These are phyloP conservation scores for Candida labiduridarum DNA, from an alignment of 1,139 yeast species.

Conservation along the genomic window DNA sequence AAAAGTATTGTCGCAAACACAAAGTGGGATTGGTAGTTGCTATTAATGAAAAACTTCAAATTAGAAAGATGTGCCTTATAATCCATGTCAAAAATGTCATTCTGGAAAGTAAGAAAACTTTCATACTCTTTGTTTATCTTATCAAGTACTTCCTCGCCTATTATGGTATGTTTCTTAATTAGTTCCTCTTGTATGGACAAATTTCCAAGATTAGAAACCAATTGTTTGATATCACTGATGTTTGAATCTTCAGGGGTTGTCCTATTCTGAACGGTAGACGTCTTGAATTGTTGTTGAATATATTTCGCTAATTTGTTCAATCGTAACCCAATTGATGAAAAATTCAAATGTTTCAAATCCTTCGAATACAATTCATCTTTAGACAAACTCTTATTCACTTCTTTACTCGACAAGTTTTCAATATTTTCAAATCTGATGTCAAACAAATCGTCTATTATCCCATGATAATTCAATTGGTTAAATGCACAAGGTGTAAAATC, in stretches of 20 bases:
- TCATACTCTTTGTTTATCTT: constrained; percentile 54
- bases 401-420: constrained; percentile 27
- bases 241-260: constrained; percentile 40
- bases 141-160: constrained; percentile 70
- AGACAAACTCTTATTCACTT: constrained; percentile 17
- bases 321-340: constrained; percentile 76
- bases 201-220: constrained; percentile 71
- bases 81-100: constrained; percentile 65
- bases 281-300: constrained; percentile 69
- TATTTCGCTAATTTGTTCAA: constrained; percentile 72
- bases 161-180: constrained; percentile 71
- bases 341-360: constrained; percentile 66
- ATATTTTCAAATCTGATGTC: constrained; percentile 50
- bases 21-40: constrained; percentile 34
- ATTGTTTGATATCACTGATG: constrained; percentile 65
- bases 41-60: constrained; percentile 51
- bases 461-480: constrained; percentile 80
- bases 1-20: constrained; percentile 54
- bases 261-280: constrained; percentile 2
- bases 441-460: constrained; percentile 75
- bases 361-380: constrained; percentile 35
- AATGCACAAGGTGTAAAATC: constrained; percentile 74
- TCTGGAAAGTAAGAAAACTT: constrained; percentile 67
- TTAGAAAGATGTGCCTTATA: constrained; percentile 52
- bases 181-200: constrained; percentile 69